Percentiles rank a stretch among this genome's conserved stretches.
Conservation (phyloP, 108 stramenopile genomes). For the Nitzschia putrida region DNA sequence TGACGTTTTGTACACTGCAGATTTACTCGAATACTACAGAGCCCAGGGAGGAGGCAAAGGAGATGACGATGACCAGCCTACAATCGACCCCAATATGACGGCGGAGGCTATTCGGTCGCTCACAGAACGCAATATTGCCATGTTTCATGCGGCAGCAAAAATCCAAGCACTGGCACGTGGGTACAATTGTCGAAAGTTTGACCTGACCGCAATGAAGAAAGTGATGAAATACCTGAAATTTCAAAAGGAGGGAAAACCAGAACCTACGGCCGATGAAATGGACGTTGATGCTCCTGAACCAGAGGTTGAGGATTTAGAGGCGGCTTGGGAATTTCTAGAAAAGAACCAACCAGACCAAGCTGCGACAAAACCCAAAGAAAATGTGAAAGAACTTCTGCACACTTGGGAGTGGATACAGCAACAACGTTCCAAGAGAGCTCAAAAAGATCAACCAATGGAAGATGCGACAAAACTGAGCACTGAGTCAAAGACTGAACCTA, state of each 20-base stretch:
- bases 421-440: too few species aligned
- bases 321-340: slow-evolving; percentile 9
- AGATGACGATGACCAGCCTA: background rate
- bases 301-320: slow-evolving; percentile 10
- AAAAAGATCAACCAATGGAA: background rate
- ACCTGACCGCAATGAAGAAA: slow-evolving; percentile 2
- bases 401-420: slow-evolving; percentile 23
- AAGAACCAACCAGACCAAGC: background rate
- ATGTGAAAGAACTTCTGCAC: slow-evolving; percentile 10
- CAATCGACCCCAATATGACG: background rate
- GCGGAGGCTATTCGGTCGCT: background rate
- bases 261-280: background rate
- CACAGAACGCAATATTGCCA: background rate
- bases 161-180: slow-evolving; percentile 29
- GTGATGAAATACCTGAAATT: slow-evolving; percentile 15
- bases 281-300: slow-evolving; percentile 5
- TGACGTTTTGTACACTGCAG: background rate
- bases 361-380: background rate
- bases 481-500: background rate
- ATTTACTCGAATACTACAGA: slow-evolving; percentile 17
- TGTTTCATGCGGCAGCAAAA: slow-evolving; percentile 7
- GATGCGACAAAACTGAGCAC: background rate
- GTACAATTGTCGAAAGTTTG: slow-evolving; percentile 24
- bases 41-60: background rate
- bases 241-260: background rate